Evolutionary conservation across 805 yeast species (phyloP), one percentile per base, ranked within the genome.

Genomic region (Candida tammaniensis): DNA sequence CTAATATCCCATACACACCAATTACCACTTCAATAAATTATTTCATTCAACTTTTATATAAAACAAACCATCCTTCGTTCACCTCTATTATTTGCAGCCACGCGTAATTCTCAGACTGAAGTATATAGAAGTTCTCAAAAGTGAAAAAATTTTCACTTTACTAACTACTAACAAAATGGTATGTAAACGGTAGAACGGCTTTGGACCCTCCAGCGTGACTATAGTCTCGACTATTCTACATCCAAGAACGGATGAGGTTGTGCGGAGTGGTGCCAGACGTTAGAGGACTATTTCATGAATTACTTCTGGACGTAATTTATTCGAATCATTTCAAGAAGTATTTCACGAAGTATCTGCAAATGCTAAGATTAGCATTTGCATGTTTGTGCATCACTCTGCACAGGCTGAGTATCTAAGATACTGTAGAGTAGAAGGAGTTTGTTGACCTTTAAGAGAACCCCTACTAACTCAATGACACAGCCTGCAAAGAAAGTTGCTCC

Each of bases 401-500:
- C 64, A 60, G 69, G 68, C 68, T 62, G 68, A 62, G 68, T 60
- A 59, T 57, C 59, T 38, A 27, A 14, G 64, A 57, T 59, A 59
- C 67, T 58, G 69, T 62, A 62, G 68, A 60, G 69, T 56, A 39
- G 31, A 51, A 48, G 40, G 46, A 38, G 37, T 34, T 28, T 30
- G 36, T 33, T 33, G 37, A 28, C 37, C 24, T 13, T 17, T n/a
- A 12, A 3, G 32, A 30, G 17, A 7, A 29, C 25, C 7, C 17
- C 21, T 14, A 27, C 40, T 36, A 36, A 36, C 40, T 36, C 33
- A 36, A 36, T 36, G 40, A 36, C 40, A 22, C 40, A 36, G 40
- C 40, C 40, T 36, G 17, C 40, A 30, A 81, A 78, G 77, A 88
- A 86, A 80, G 95, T 87, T 61, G 97, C 96, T 61, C 95, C 97